Percentiles rank a stretch among this genome's conserved stretches.
Evolutionary conservation across 257 asterid species (phyloP).

Genomic region (Leptodermis oblonga): DNA sequence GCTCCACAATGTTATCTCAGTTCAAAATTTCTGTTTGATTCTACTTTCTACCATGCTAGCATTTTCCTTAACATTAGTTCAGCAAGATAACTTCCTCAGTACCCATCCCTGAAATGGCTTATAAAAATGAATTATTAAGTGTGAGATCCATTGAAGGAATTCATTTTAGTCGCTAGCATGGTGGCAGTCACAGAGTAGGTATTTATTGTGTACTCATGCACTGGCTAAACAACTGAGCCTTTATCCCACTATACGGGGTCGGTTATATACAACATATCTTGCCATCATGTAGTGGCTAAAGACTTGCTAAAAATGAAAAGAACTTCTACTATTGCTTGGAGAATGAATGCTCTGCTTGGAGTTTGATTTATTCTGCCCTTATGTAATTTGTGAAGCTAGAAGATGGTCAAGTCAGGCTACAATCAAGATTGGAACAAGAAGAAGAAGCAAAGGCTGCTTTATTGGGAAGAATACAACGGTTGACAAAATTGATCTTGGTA

Average conservation of each 20-base stretch:
- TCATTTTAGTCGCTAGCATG: conserved; percentile 3
- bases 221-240: no score
- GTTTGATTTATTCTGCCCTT: conserved; percentile 12
- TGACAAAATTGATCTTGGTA: conserved; percentile 91
- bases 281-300: background rate
- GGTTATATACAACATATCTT: no score
- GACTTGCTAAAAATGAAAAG: background rate
- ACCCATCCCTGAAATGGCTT: background rate
- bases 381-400: conserved; percentile 65
- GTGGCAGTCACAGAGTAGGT: background rate
- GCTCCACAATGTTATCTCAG: background rate
- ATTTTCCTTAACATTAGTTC: background rate
- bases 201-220: background rate
- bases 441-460: conserved; percentile 99
- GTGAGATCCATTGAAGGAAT: background rate
- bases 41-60: background rate
- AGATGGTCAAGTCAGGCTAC: conserved; percentile 98
- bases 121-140: background rate
- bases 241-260: no score
- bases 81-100: background rate
- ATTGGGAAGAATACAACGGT: conserved; percentile 91
- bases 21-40: background rate
- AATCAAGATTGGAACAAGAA: conserved; percentile 97
- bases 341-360: background rate
- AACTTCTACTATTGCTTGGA: background rate